A percentile compares a stretch with the other conserved stretches of the same genome.
phyloP scores from a whole-genome alignment of 2,329 filamentous ascomycete species.

The Phialocephala sp. region DNA sequence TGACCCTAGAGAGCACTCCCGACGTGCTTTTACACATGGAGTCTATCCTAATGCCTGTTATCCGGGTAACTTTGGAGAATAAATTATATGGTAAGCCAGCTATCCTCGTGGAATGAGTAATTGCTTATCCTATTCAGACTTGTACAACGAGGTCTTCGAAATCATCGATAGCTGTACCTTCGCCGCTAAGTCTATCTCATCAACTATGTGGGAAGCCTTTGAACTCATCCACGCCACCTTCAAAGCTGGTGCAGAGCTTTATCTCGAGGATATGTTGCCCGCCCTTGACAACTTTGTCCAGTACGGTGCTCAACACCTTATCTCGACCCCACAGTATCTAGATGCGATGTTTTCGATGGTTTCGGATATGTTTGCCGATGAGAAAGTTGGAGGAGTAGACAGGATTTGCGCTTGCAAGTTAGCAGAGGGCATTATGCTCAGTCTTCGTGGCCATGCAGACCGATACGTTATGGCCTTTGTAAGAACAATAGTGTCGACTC shows the following conservation, averaged over 20 bases:
- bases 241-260: conserved; percentile 95
- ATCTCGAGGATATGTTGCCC: conserved; percentile 98
- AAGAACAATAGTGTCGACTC: conserved; percentile 17
- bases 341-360: conserved; percentile 93
- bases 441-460: conserved; percentile 86
- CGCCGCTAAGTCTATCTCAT: conserved; percentile 91
- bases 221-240: conserved; percentile 96
- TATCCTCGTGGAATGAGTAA: conserved; percentile 4
- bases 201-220: conserved; percentile 98
- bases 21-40: conserved; percentile 95
- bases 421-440: conserved; percentile 96
- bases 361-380: conserved; percentile 89
- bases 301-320: conserved; percentile 81
- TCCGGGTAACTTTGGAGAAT: conserved; percentile 94
- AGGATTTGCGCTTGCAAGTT: conserved; percentile 97
- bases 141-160: conserved; percentile 98
- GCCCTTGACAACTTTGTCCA: conserved; percentile 98
- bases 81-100: conserved; percentile 81
- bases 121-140: conserved; percentile 57
- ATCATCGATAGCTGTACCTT: conserved; percentile 99
- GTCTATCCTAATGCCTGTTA: conserved; percentile 95
- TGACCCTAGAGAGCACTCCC: conserved; percentile 95
- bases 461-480: conserved; percentile 83
- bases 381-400: conserved; percentile 91
- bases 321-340: conserved; percentile 85